Percentiles rank a stretch among this genome's conserved stretches.
Conservation (phyloP, 1,284 basidiomycete genomes). For the Sanguinoderma infundibulare region DNA sequence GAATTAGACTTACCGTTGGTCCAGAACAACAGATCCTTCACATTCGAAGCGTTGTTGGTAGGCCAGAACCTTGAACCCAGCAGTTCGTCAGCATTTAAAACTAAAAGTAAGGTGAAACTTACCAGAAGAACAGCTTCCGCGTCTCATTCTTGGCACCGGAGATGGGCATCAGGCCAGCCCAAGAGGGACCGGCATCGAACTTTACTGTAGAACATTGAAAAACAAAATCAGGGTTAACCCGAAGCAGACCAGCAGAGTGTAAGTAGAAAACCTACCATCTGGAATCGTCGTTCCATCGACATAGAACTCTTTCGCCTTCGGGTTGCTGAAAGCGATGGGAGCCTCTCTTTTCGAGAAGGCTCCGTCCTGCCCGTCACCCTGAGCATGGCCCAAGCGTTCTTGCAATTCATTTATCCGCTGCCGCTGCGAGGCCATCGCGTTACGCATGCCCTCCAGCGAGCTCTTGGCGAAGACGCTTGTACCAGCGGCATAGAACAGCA, state of each 20-base stretch:
- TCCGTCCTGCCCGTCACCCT: neutral
- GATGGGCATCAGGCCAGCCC: constrained; percentile 45
- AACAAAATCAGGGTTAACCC: neutral
- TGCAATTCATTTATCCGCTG: constrained; percentile 49
- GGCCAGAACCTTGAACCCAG: constrained; percentile 46
- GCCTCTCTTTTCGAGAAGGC: constrained; percentile 23
- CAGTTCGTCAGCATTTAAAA: neutral
- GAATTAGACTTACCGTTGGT: constrained; percentile 29
- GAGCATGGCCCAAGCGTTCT: constrained; percentile 44
- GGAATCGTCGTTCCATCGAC: constrained; percentile 40
- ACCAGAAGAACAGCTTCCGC: constrained; percentile 54
- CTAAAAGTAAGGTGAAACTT: neutral
- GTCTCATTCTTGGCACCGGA: constrained; percentile 40
- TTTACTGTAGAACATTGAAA: too few relatives aligned
- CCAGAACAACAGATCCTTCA: constrained; percentile 58
- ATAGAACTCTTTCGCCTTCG: constrained; percentile 38
- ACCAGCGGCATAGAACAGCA: neutral
- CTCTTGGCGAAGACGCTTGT: constrained; percentile 15
- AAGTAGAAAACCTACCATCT: constrained; percentile 31
- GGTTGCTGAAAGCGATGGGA: constrained; percentile 38
- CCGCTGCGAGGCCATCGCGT: constrained; percentile 47
- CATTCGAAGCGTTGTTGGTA: constrained; percentile 46
- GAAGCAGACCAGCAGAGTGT: neutral
- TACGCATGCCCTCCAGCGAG: constrained; percentile 44
- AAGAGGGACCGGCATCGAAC: constrained; percentile 46